phyloP scores from a whole-genome alignment of 371 early-diverging fungal species.

The Saksenaea vasiformis region DNA sequence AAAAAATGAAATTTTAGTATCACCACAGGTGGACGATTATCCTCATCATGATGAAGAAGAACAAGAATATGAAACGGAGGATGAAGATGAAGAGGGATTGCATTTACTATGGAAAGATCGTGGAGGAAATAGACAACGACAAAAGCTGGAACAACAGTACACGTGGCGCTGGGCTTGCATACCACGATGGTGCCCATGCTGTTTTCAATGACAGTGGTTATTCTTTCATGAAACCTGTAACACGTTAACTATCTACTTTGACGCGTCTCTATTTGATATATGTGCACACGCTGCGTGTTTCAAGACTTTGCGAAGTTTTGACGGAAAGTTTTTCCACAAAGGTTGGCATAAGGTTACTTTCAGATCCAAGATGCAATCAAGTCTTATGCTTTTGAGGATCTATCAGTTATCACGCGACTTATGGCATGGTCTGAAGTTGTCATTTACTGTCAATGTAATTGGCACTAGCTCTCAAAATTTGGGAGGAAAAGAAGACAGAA shows the following conservation, averaged over 20 bases:
- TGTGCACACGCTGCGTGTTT: not conserved
- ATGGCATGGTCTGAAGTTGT: no score
- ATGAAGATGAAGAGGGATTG: conserved; percentile 22
- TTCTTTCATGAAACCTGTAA: not conserved
- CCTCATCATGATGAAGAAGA: not conserved
- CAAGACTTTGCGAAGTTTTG: no score
- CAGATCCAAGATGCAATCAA: not conserved
- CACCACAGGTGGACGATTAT: not conserved
- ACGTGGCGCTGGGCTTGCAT: conserved; percentile 15
- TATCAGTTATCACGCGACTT: not conserved
- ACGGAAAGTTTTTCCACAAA: no score
- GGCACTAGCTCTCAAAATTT: no score
- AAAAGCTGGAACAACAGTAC: conserved; percentile 17
- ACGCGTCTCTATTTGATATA: not conserved
- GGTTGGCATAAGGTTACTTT: no score
- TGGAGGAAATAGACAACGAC: not conserved
- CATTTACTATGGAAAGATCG: conserved; percentile 17
- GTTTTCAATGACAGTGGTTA: not conserved
- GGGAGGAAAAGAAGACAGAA: no score
- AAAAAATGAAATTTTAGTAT: not conserved
- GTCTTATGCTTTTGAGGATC: not conserved
- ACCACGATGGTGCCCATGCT: conserved; percentile 18
- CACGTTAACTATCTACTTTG: not conserved
- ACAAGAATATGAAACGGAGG: not conserved
- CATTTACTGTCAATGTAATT: no score